phyloP scores from a whole-genome alignment of 352 stramenopile genomes.

The Stramenopiles sp. region DNA sequence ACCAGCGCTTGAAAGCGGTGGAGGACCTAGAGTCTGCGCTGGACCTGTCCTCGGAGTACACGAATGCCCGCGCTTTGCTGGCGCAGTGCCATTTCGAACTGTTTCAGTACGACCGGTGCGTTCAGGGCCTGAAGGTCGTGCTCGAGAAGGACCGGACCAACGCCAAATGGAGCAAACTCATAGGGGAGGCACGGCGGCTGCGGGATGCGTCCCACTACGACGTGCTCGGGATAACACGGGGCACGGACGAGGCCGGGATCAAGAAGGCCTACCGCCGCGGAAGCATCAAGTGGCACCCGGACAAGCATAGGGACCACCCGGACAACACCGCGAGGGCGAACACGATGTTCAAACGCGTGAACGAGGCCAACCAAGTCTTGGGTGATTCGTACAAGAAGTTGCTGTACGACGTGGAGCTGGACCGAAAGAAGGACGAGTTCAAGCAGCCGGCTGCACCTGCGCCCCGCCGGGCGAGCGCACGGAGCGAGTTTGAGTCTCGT shows the following conservation, averaged over 20 bases:
- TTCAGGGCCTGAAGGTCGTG: background rate
- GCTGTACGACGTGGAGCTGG: conserved; percentile 26
- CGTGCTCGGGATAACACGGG: conserved; percentile 21
- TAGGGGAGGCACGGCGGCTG: background rate
- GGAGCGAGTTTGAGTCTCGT: no score
- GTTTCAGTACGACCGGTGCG: conserved; percentile 13
- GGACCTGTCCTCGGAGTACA: conserved; percentile 17
- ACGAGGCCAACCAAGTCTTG: conserved; percentile 24
- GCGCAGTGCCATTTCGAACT: conserved; percentile 24
- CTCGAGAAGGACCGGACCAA: background rate
- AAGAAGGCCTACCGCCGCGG: conserved; percentile 24
- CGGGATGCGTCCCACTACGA: conserved; percentile 17
- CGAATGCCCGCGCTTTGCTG: conserved; percentile 24
- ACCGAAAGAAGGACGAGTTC: background rate
- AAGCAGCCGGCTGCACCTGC: background rate
- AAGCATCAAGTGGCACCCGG: conserved; percentile 25
- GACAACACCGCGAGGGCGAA: conserved; percentile 22
- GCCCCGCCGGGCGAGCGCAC: background rate
- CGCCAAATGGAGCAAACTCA: background rate
- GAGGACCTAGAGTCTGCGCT: conserved; percentile 18
- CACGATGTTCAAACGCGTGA: conserved; percentile 26
- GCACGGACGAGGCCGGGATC: conserved; percentile 15
- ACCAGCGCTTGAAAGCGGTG: conserved; percentile 18
- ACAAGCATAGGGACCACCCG: conserved; percentile 20
- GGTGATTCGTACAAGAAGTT: conserved; percentile 24